These are phyloP conservation scores for Mycena citricolor DNA, from an alignment of 1,284 basidiomycete species.

Conservation along the genomic window DNA sequence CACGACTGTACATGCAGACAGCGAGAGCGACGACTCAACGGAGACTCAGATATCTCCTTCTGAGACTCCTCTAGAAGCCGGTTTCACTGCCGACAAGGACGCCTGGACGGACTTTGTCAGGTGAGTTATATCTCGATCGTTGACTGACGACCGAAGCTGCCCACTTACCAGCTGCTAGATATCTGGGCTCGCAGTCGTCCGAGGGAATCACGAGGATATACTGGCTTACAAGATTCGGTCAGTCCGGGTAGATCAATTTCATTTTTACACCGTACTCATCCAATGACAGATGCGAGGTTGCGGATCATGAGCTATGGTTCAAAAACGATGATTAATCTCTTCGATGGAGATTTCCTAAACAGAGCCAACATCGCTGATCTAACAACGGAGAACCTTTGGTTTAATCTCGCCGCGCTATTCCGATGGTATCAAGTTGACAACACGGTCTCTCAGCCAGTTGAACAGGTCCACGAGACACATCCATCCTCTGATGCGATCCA, in stretches of 20 bases:
- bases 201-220: slow-evolving; percentile 9
- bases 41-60: no score
- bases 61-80: slow-evolving; percentile 1
- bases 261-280: no score
- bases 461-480: background rate
- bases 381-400: slow-evolving; percentile 13
- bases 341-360: slow-evolving; percentile 17
- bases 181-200: slow-evolving; percentile 3
- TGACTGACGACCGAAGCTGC: no score
- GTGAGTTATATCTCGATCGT: no score
- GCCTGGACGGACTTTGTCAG: background rate
- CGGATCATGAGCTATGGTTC: slow-evolving; percentile 9
- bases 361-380: slow-evolving; percentile 8
- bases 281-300: slow-evolving; percentile 9
- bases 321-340: slow-evolving; percentile 7
- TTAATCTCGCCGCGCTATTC: slow-evolving; percentile 14
- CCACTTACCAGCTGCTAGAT: slow-evolving; percentile 1
- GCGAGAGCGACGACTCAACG: no score
- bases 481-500: background rate
- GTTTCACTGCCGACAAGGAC: slow-evolving; percentile 9
- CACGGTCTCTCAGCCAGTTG: slow-evolving; percentile 13
- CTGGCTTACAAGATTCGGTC: slow-evolving; percentile 8
- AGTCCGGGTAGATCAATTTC: background rate
- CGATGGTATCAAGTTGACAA: slow-evolving; percentile 16
- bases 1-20: no score